A percentile compares a stretch with the other conserved stretches of the same genome.
phyloP scores from a whole-genome alignment of 768 basidiomycete genomes.

The Leccinum truebloodii region DNA sequence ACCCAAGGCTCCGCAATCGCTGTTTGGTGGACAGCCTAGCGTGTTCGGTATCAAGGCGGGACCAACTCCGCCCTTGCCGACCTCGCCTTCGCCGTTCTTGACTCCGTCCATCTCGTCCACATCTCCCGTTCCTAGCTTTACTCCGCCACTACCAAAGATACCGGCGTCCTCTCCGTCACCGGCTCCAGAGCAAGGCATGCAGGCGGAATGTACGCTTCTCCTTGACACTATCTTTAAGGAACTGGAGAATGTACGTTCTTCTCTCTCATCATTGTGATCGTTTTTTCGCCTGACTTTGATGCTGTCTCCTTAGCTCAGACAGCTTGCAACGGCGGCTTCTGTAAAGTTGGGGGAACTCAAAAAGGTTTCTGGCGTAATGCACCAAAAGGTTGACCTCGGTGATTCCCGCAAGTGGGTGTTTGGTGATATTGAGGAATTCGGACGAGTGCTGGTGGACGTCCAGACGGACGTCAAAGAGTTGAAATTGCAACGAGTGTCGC shows the following conservation, averaged over 20 bases:
- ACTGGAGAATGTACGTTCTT: slow-evolving; percentile 54
- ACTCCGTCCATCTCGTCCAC: neutral
- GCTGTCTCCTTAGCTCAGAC: slow-evolving; percentile 41
- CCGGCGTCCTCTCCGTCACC: slow-evolving; percentile 12
- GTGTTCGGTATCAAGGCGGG: slow-evolving; percentile 6
- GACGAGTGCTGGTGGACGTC: slow-evolving; percentile 35
- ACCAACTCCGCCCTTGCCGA: slow-evolving; percentile 1
- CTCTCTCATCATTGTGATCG: neutral
- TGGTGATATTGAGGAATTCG: slow-evolving; percentile 53
- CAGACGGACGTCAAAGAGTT: slow-evolving; percentile 54
- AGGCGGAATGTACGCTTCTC: slow-evolving; percentile 59
- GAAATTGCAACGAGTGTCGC: slow-evolving; percentile 42
- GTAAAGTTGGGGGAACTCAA: slow-evolving; percentile 38
- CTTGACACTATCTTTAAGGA: slow-evolving; percentile 50
- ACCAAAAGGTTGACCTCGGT: slow-evolving; percentile 46
- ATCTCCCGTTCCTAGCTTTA: slow-evolving; percentile 4
- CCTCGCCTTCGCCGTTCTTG: slow-evolving; percentile 3
- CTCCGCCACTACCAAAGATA: slow-evolving; percentile 1
- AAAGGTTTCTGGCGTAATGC: slow-evolving; percentile 39
- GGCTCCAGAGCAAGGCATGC: slow-evolving; percentile 60
- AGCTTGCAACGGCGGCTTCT: slow-evolving; percentile 39
- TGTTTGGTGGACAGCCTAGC: slow-evolving; percentile 17
- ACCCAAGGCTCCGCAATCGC: slow-evolving; percentile 6
- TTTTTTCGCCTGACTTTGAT: neutral
- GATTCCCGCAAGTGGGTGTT: slow-evolving; percentile 54